Conservation (phyloP, 768 basidiomycete species). For the Agaricus sinodeliciosus region DNA sequence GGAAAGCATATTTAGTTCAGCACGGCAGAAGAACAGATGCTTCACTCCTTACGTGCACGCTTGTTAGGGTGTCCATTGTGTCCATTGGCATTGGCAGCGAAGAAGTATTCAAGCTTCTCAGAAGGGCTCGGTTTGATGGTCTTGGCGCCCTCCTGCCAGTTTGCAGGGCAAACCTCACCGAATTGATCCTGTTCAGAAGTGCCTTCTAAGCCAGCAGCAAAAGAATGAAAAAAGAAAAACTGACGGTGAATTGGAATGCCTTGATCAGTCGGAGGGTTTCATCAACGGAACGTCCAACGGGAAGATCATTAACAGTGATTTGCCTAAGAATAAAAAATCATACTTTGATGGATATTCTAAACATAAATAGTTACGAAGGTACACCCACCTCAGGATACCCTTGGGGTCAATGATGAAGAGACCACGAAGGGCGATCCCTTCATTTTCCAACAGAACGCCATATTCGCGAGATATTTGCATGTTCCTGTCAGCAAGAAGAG, state of each 20-base stretch:
- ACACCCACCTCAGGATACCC: constrained; percentile 54
- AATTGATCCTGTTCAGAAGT: constrained; percentile 55
- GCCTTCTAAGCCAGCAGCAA: not conserved
- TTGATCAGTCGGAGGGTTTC: constrained; percentile 88
- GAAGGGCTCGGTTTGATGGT: constrained; percentile 80
- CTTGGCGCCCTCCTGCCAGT: constrained; percentile 78
- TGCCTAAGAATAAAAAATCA: constrained; percentile 37
- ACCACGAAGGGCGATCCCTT: constrained; percentile 83
- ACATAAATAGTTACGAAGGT: not conserved
- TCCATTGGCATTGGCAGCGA: constrained; percentile 30
- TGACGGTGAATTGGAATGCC: constrained; percentile 86
- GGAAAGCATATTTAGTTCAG: not conserved
- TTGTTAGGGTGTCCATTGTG: constrained; percentile 37
- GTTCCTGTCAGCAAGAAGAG: constrained; percentile 73
- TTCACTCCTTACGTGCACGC: constrained; percentile 48
- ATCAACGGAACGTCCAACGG: constrained; percentile 92
- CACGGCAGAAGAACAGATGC: not conserved
- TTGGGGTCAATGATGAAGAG: constrained; percentile 85
- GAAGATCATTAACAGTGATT: constrained; percentile 87
- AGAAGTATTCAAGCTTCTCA: constrained; percentile 71
- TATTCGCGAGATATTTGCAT: constrained; percentile 82
- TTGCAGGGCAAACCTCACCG: constrained; percentile 90
- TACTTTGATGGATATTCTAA: not conserved
- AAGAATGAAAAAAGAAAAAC: constrained; percentile 17
- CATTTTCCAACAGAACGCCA: constrained; percentile 82